A percentile compares a stretch with the other conserved stretches of the same genome.
phyloP scores from a whole-genome alignment of 306 rosid genomes.

The Quercus parvula region DNA sequence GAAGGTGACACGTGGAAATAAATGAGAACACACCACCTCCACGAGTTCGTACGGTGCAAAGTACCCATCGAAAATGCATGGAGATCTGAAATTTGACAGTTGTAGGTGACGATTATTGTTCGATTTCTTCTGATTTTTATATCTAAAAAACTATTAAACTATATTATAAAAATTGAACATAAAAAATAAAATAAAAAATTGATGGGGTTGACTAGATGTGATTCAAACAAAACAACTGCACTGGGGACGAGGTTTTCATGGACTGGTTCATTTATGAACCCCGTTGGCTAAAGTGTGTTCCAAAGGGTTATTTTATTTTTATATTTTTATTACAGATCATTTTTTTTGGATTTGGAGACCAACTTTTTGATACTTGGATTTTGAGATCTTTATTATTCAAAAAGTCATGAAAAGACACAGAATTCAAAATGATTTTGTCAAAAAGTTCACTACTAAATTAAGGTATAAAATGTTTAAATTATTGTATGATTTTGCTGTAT shows the following conservation, averaged over 20 bases:
- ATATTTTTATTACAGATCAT: background rate
- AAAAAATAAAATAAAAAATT: background rate
- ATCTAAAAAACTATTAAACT: background rate
- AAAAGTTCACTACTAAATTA: background rate
- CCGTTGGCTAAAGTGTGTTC: background rate
- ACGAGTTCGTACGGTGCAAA: constrained; percentile 31
- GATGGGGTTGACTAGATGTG: background rate
- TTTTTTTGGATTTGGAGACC: background rate
- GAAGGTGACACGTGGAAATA: constrained; percentile 3
- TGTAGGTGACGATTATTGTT: constrained; percentile 19
- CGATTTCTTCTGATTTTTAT: background rate
- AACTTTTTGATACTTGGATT: background rate
- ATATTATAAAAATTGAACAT: background rate
- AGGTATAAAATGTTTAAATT: too few relatives aligned
- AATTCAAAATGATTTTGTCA: background rate
- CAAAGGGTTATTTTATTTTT: background rate
- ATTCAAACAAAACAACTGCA: background rate
- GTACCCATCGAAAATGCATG: constrained; percentile 21
- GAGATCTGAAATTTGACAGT: constrained; percentile 30
- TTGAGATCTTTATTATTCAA: background rate
- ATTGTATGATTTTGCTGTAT: too few relatives aligned
- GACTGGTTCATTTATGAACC: background rate
- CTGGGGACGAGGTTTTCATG: background rate
- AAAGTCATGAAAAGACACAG: background rate
- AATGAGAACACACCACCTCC: too few relatives aligned